Percentiles rank a stretch among this genome's conserved stretches.
Evolutionary conservation across 306 rosid genomes (phyloP).

Genomic region (Aeschynomene evenia): DNA sequence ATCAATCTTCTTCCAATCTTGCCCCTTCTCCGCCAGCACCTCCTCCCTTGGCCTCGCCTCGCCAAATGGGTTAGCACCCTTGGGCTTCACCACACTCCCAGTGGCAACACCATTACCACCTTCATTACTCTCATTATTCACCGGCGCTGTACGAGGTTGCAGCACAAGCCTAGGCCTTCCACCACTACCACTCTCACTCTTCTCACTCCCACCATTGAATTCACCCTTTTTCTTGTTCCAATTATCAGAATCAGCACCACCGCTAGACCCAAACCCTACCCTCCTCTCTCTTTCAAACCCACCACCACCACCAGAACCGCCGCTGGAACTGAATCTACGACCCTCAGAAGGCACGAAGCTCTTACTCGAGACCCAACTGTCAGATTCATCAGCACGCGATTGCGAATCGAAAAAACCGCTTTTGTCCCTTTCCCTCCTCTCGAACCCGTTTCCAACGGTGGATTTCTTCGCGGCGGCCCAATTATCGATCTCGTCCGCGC

Average conservation of each 20-base stretch:
- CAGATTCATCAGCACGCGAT: constrained; percentile 86
- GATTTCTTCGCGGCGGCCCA: constrained; percentile 83
- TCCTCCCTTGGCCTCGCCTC: constrained; percentile 93
- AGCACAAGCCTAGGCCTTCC: constrained; percentile 77
- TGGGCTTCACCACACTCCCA: constrained; percentile 46
- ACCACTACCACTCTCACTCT: constrained; percentile 24
- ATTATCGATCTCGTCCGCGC: constrained; percentile 86
- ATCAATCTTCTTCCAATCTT: constrained; percentile 89
- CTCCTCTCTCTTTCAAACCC: constrained; percentile 68
- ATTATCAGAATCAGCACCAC: constrained; percentile 62
- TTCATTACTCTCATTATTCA: constrained; percentile 45
- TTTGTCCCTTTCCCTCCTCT: constrained; percentile 47
- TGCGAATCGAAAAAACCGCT: constrained; percentile 75
- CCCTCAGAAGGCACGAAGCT: constrained; percentile 59
- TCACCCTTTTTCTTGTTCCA: constrained; percentile 60
- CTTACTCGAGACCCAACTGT: constrained; percentile 80
- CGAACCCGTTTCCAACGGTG: constrained; percentile 52
- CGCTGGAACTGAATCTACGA: constrained; percentile 46
- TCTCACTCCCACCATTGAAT: constrained; percentile 35
- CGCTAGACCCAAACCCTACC: constrained; percentile 53
- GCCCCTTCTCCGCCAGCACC: constrained; percentile 91
- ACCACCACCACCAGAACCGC: constrained; percentile 52
- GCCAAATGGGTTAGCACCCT: constrained; percentile 72
- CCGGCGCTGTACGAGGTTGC: constrained; percentile 67
- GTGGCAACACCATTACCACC: constrained; percentile 16